These are phyloP conservation scores for Eutrema heterophyllum DNA, from an alignment of 345 rosid species.

Conservation along the genomic window DNA sequence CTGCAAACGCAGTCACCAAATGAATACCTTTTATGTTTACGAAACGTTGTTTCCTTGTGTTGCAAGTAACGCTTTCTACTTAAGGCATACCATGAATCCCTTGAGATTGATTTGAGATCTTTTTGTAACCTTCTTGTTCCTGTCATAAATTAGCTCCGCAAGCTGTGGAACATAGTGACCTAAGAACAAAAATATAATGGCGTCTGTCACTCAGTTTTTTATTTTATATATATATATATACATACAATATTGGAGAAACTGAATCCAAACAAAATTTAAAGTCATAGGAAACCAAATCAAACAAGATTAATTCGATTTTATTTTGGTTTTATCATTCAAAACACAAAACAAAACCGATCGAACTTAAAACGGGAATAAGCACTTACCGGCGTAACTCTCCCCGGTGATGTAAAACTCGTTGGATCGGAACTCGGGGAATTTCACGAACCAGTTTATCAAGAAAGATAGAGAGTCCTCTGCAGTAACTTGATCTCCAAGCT, in stretches of 20 bases:
- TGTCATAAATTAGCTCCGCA: slow-evolving; percentile 54
- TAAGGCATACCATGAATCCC: slow-evolving; percentile 58
- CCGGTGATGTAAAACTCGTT: slow-evolving; percentile 67
- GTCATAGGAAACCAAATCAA: not conserved
- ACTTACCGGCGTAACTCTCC: slow-evolving; percentile 80
- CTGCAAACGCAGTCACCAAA: slow-evolving; percentile 27
- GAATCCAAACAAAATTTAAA: not conserved
- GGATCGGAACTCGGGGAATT: slow-evolving; percentile 59
- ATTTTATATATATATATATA: no score
- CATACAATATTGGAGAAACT: not conserved
- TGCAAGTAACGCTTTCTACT: not conserved
- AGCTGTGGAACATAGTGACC: slow-evolving; percentile 92
- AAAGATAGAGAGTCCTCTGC: slow-evolving; percentile 58
- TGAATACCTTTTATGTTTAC: not conserved
- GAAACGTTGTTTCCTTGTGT: not conserved
- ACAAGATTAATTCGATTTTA: not conserved
- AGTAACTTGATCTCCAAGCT: slow-evolving; percentile 50
- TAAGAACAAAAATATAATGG: not conserved
- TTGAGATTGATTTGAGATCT: slow-evolving; percentile 55
- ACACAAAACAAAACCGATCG: not conserved
- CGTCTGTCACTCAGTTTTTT: not conserved
- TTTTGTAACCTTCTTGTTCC: slow-evolving; percentile 37
- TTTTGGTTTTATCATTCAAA: not conserved
- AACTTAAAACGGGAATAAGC: not conserved
- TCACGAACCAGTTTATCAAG: slow-evolving; percentile 58